These are phyloP conservation scores for Diutina catenulata DNA, from an alignment of 1,139 yeast genomes.

Conservation along the genomic window DNA sequence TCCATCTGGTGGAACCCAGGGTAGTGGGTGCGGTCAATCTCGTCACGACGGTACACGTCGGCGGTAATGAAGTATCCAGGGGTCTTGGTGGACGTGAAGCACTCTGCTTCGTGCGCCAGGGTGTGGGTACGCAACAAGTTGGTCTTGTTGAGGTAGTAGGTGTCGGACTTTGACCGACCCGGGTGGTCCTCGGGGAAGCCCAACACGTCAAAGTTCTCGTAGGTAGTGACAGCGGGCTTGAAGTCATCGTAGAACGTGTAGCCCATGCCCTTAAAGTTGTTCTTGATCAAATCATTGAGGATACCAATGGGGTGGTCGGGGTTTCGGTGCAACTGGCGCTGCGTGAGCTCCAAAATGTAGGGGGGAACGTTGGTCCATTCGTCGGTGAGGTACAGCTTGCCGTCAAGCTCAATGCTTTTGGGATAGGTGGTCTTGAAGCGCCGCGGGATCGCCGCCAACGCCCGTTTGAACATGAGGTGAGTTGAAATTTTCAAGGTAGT, in stretches of 20 bases:
- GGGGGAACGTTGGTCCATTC: constrained; percentile 83
- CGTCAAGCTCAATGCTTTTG: background rate
- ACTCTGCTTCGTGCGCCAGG: constrained; percentile 88
- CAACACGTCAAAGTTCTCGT: constrained; percentile 79
- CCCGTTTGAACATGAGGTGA: constrained; percentile 1
- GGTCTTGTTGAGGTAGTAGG: constrained; percentile 72
- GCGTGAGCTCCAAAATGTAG: constrained; percentile 55
- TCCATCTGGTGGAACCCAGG: constrained; percentile 98
- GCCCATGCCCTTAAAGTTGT: constrained; percentile 52
- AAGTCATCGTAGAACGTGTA: constrained; percentile 75
- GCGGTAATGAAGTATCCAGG: constrained; percentile 92
- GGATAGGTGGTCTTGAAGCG: constrained; percentile 4
- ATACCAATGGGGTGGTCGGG: constrained; percentile 85
- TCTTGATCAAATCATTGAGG: constrained; percentile 61
- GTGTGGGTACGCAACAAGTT: constrained; percentile 83
- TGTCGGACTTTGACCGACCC: constrained; percentile 85
- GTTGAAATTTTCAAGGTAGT: background rate
- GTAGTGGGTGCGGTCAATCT: constrained; percentile 89
- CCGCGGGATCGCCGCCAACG: background rate
- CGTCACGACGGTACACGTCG: constrained; percentile 92
- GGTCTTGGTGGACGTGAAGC: constrained; percentile 53
- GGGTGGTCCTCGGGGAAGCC: constrained; percentile 92
- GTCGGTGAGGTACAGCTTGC: constrained; percentile 44
- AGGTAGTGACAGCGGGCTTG: constrained; percentile 71
- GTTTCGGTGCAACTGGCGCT: constrained; percentile 62